Conservation (phyloP, 2,329 filamentous ascomycete genomes). For the Fulvia fulva region DNA sequence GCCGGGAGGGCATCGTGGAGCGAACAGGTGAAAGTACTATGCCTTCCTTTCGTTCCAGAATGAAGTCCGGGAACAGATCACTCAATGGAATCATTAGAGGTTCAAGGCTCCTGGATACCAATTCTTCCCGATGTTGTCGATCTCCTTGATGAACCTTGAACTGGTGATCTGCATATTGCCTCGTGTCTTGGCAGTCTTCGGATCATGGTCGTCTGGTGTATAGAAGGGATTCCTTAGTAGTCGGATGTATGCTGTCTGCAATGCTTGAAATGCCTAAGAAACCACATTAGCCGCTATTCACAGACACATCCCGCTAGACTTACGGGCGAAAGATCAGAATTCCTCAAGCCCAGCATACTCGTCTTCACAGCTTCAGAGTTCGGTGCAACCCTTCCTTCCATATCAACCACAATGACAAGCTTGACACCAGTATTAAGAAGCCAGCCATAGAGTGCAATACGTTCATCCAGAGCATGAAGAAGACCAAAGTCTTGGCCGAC, state of each 20-base stretch:
- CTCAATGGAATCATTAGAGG: not conserved
- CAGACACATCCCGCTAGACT: slow-evolving; percentile 30
- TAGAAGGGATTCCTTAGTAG: slow-evolving; percentile 94
- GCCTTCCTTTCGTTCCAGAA: too few relatives aligned
- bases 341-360: slow-evolving; percentile 64
- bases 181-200: slow-evolving; percentile 48
- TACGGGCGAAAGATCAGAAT: slow-evolving; percentile 82
- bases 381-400: slow-evolving; percentile 64
- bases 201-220: slow-evolving; percentile 77
- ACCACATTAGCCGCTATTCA: not conserved
- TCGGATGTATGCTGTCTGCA: slow-evolving; percentile 88
- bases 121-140: slow-evolving; percentile 76
- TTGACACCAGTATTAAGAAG: slow-evolving; percentile 93
- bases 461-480: slow-evolving; percentile 88
- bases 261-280: slow-evolving; percentile 71
- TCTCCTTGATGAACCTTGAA: slow-evolving; percentile 72
- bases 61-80: too few relatives aligned
- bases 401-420: slow-evolving; percentile 85
- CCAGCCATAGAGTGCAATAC: slow-evolving; percentile 90
- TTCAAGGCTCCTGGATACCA: slow-evolving; percentile 67
- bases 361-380: slow-evolving; percentile 30
- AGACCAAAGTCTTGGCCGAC: slow-evolving; percentile 83
- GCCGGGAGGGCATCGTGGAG: too few relatives aligned
- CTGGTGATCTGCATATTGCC: slow-evolving; percentile 69
- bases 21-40: too few relatives aligned